A percentile compares a stretch with the other conserved stretches of the same genome.
Conservation (phyloP, 1,139 yeast genomes). For the Blastobotrys raffinosifermentans region DNA sequence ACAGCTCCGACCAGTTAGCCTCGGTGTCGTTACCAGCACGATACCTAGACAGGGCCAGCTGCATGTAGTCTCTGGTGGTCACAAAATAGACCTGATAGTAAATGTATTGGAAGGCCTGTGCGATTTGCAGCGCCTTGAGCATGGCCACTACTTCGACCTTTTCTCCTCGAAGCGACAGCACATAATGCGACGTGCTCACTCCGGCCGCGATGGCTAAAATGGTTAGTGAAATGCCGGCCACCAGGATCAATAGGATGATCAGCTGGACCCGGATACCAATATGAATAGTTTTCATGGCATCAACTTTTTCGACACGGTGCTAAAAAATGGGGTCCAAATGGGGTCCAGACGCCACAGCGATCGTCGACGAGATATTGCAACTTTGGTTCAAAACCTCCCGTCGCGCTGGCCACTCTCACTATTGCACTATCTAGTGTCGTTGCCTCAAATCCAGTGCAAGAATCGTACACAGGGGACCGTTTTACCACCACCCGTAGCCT, state of each 20-base stretch:
- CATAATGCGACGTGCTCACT: conserved; percentile 63
- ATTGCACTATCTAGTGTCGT: too few species aligned
- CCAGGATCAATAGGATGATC: conserved; percentile 68
- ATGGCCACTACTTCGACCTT: conserved; percentile 72
- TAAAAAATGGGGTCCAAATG: too few species aligned
- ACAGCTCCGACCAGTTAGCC: conserved; percentile 41
- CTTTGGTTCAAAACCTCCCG: too few species aligned
- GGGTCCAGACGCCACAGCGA: too few species aligned
- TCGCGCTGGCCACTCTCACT: too few species aligned
- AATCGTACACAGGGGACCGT: too few species aligned
- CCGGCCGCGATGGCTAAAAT: conserved; percentile 77
- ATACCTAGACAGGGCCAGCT: conserved; percentile 52
- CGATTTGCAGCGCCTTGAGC: conserved; percentile 71
- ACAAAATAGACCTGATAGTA: conserved; percentile 69
- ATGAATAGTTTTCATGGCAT: conserved; percentile 23
- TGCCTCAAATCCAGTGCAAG: too few species aligned
- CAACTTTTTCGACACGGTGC: neutral
- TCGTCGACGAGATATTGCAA: too few species aligned
- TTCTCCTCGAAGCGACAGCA: conserved; percentile 59
- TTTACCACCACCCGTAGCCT: too few species aligned
- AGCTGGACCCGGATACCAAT: conserved; percentile 54
- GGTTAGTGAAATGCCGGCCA: conserved; percentile 68
- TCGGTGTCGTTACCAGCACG: conserved; percentile 64
- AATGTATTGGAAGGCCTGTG: conserved; percentile 56
- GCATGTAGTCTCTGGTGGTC: conserved; percentile 56